Percentiles rank a stretch among this genome's conserved stretches.
Conservation (phyloP, 768 basidiomycete genomes). For the Psilocybe sp. region DNA sequence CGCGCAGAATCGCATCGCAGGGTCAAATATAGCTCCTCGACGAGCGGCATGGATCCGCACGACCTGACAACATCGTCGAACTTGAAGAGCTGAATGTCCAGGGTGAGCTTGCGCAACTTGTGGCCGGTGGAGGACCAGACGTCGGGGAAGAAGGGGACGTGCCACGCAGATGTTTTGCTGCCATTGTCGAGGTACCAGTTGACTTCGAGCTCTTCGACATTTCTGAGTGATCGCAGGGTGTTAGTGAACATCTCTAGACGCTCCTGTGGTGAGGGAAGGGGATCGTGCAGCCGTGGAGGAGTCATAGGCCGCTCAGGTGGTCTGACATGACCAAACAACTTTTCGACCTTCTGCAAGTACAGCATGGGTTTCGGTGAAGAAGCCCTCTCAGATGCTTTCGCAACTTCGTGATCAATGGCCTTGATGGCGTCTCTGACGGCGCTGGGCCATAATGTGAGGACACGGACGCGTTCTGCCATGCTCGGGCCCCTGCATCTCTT, state of each 20-base stretch:
- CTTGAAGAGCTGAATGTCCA: constrained; percentile 19
- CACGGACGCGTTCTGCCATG: constrained; percentile 19
- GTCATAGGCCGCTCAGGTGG: constrained; percentile 4
- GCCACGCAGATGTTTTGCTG: constrained; percentile 9
- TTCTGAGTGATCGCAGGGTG: constrained; percentile 11
- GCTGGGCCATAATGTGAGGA: constrained; percentile 24
- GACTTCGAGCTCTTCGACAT: constrained; percentile 18
- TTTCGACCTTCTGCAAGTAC: constrained; percentile 16
- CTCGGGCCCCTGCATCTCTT: constrained; percentile 10
- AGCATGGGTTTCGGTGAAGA: constrained; percentile 4
- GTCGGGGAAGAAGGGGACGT: constrained; percentile 17
- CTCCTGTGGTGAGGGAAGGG: constrained; percentile 11
- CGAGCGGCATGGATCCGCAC: constrained; percentile 10
- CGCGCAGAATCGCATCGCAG: constrained; percentile 9
- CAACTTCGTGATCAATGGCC: constrained; percentile 6
- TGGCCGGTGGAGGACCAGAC: constrained; percentile 16
- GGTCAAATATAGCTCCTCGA: constrained; percentile 15
- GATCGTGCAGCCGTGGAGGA: not conserved
- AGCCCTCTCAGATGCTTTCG: constrained; percentile 1
- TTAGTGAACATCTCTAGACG: constrained; percentile 13
- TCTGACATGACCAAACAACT: constrained; percentile 11
- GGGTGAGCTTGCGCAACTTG: constrained; percentile 14
- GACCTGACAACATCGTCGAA: constrained; percentile 14
- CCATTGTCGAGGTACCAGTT: constrained; percentile 22
- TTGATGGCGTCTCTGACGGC: constrained; percentile 22